Conservation (phyloP, 2,329 filamentous ascomycete genomes). For the Aaosphaeria pasadenensis region DNA sequence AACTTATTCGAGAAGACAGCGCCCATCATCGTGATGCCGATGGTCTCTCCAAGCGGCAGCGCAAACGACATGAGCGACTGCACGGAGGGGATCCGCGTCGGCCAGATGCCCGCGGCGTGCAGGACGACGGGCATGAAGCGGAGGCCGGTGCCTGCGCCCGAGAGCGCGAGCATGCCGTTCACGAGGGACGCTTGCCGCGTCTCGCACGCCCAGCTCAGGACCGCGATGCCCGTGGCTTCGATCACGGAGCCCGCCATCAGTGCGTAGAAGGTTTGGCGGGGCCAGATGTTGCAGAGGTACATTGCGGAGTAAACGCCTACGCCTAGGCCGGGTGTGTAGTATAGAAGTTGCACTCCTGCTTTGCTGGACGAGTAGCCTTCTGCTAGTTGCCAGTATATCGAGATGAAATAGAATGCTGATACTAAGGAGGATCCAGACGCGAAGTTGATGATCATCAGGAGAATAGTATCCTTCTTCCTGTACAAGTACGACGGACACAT, state of each 20-base stretch:
- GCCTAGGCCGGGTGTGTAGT: constrained; percentile 62
- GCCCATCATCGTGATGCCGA: constrained; percentile 66
- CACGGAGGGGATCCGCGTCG: constrained; percentile 55
- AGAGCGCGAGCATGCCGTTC: constrained; percentile 65
- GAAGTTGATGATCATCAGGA: constrained; percentile 64
- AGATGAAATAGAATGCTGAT: constrained; percentile 65
- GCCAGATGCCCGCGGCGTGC: constrained; percentile 63
- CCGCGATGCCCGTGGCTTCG: constrained; percentile 57
- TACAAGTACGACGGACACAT: constrained; percentile 65
- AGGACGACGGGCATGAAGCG: constrained; percentile 64
- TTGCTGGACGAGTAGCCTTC: constrained; percentile 48
- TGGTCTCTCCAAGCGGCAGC: constrained; percentile 61
- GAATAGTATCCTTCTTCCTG: constrained; percentile 54
- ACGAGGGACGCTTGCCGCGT: constrained; percentile 49
- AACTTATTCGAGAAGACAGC: constrained; percentile 64
- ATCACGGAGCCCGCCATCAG: constrained; percentile 48
- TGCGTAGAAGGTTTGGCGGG: constrained; percentile 59
- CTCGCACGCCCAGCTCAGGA: constrained; percentile 58
- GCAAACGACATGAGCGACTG: constrained; percentile 60
- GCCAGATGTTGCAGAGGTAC: constrained; percentile 59
- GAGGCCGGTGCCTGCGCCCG: constrained; percentile 61
- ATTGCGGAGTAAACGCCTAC: constrained; percentile 58
- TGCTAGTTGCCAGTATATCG: constrained; percentile 65
- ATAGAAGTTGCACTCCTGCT: constrained; percentile 53
- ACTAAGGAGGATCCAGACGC: constrained; percentile 55